Evolutionary conservation across 306 rosid genomes (phyloP), one percentile per base, ranked within the genome.

Genomic region (peach (Prunus persica)): DNA sequence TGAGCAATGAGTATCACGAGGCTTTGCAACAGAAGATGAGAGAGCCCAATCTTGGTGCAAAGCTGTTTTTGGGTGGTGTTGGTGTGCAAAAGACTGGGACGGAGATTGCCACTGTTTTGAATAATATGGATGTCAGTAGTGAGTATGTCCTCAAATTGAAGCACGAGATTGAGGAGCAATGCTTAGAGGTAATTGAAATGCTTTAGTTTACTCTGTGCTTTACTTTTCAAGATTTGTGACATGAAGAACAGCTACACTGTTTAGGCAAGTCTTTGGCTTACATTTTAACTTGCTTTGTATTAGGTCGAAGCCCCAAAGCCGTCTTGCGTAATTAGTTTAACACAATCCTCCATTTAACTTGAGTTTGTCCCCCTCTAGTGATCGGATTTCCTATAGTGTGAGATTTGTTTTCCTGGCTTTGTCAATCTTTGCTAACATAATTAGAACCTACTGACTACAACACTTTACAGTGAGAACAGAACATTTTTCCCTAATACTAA

Each of bases 11-110:
- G 73, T 95, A 88, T 81, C 92, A 87, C 7, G 99, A 95, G 72
- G 97, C 92, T 79, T 84, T 90, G 74, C 99, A 90, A 65, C 92
- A 89, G 65, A 95, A 87, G 72, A 83, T 84, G 79, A 89, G 97
- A 78, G 97, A 92, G 87, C 96, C 97, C 5, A 95, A 95, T 82
- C 94, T 95, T 71, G 93, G 98, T n/a, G 96, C 95, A 1, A 95
- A 89, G 86, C 87, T 92, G 87, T 95, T 95, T 84, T 76, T 90
- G 83, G 98, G 97, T 14, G 98, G 98, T 18, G 96, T 89, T 43
- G 95, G 96, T 1, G 96, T 90, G 77, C 96, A 85, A 65, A 95
- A 95, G 83, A 92, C 92, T 0, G 99, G 97, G 76, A 85, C 90
- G 11, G 97, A 95, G 87, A 85, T 95, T 73, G 91, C 97, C 74